Conservation (phyloP, 495 filamentous ascomycete genomes). For the Talaromyces wortmannii region DNA sequence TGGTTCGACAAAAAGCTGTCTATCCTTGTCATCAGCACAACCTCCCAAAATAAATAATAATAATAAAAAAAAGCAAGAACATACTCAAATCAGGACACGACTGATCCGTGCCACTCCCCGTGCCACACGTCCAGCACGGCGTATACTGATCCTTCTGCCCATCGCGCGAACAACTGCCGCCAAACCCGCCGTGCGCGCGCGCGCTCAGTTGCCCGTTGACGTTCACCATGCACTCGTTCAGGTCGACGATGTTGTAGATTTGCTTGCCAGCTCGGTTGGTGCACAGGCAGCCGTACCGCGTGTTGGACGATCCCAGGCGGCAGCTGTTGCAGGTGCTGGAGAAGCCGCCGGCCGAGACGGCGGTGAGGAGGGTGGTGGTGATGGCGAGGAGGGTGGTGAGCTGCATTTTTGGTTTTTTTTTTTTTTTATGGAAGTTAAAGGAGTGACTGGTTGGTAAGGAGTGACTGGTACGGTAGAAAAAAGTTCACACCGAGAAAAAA, state of each 20-base stretch:
- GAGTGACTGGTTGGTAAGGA: neutral
- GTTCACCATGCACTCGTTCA: neutral
- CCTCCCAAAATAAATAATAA: no score
- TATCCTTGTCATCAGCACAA: no score
- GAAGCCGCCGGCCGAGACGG: neutral
- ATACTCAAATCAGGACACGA: neutral
- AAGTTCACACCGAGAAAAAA: no score
- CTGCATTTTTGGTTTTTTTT: neutral
- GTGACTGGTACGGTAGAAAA: neutral
- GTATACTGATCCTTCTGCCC: neutral
- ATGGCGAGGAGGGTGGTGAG: neutral
- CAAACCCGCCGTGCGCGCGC: neutral
- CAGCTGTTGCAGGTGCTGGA: neutral
- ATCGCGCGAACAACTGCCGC: neutral
- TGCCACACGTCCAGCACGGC: neutral
- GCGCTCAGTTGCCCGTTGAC: neutral
- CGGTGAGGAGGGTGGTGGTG: neutral
- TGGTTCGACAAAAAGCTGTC: no score
- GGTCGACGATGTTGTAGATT: neutral
- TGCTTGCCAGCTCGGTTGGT: neutral
- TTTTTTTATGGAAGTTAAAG: neutral
- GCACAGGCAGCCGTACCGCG: neutral
- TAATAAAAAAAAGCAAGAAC: neutral
- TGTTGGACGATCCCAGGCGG: neutral
- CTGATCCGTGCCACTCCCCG: neutral